phyloP scores from a whole-genome alignment of 2,329 filamentous ascomycete genomes.

The Aspergillus ochraceus region DNA sequence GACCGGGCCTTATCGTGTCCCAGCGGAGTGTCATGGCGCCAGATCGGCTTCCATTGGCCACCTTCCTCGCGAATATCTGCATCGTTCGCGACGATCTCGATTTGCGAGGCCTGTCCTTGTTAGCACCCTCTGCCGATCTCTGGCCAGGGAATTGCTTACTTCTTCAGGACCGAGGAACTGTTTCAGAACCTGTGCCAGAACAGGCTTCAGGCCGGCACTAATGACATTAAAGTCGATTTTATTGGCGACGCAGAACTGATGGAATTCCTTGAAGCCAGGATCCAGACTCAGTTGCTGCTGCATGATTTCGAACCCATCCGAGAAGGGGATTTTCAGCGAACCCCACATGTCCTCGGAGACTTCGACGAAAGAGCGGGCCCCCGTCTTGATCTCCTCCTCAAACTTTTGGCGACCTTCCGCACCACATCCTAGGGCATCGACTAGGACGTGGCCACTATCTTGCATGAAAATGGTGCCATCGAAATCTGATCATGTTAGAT shows the following conservation, averaged over 20 bases:
- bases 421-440: constrained; percentile 66
- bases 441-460: constrained; percentile 68
- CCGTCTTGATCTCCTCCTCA: constrained; percentile 64
- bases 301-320: constrained; percentile 67
- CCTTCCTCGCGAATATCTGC: constrained; percentile 60
- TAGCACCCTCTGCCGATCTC: background rate
- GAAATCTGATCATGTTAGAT: constrained; percentile 53
- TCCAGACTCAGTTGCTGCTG: constrained; percentile 63
- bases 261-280: constrained; percentile 63
- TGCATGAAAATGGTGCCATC: constrained; percentile 73
- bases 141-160: constrained; percentile 11
- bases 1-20: constrained; percentile 68
- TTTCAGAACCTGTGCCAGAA: constrained; percentile 63
- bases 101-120: constrained; percentile 48
- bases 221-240: constrained; percentile 69
- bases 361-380: constrained; percentile 66
- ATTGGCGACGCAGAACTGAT: constrained; percentile 63
- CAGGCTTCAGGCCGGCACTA: constrained; percentile 65
- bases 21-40: constrained; percentile 64
- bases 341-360: constrained; percentile 74
- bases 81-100: constrained; percentile 69
- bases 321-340: constrained; percentile 65
- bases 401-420: constrained; percentile 55
- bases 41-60: constrained; percentile 63
- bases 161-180: constrained; percentile 63